These are phyloP conservation scores for Trichoderma virens DNA, from an alignment of 495 filamentous ascomycete species.

Conservation along the genomic window DNA sequence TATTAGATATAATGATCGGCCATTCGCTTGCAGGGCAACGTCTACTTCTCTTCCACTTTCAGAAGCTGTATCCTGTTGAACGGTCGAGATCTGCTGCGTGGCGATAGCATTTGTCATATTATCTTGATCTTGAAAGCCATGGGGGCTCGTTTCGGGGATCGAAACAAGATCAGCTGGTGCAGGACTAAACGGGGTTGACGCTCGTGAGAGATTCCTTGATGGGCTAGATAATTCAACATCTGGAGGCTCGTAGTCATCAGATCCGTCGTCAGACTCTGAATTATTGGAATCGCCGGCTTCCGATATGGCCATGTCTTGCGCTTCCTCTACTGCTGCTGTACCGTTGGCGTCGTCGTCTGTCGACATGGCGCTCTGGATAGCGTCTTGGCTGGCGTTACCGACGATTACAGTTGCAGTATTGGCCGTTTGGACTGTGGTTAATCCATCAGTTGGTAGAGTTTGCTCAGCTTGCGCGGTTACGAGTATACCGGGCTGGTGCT, in stretches of 20 bases:
- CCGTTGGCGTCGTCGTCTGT: background rate
- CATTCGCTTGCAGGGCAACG: background rate
- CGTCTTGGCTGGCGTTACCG: background rate
- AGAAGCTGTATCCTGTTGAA: background rate
- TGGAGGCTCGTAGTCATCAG: conserved; percentile 7
- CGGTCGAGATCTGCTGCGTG: background rate
- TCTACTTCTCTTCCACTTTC: conserved; percentile 8
- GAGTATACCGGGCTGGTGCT: background rate
- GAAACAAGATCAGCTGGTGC: conserved; percentile 13
- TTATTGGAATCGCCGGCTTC: conserved; percentile 12
- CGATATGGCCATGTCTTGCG: background rate
- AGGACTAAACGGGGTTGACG: background rate
- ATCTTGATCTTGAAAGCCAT: background rate
- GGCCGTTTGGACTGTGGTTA: background rate
- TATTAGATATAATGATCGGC: background rate
- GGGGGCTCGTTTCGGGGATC: background rate
- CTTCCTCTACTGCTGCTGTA: background rate
- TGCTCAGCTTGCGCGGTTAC: background rate
- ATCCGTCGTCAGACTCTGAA: background rate
- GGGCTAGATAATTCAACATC: background rate
- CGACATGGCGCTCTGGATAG: background rate
- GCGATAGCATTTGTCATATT: background rate
- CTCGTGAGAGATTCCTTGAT: background rate
- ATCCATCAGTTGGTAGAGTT: background rate
- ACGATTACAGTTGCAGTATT: background rate